A percentile compares a stretch with the other conserved stretches of the same genome.
These are phyloP conservation scores for Neurospora sp. DNA, from an alignment of 2,329 filamentous ascomycete species.

Conservation along the genomic window DNA sequence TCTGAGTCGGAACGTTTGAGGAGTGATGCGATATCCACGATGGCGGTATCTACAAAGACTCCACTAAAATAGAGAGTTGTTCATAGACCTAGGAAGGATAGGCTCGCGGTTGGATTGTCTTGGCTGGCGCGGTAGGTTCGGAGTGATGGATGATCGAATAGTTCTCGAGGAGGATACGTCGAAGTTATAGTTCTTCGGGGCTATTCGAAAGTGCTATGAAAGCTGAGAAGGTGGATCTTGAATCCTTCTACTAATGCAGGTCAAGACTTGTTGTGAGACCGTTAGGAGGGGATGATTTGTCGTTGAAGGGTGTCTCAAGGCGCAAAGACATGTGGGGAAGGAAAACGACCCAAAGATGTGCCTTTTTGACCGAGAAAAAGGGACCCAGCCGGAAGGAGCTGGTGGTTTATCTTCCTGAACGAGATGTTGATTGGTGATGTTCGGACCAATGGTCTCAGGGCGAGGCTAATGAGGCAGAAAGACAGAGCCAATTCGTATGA, in stretches of 20 bases:
- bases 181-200: background rate
- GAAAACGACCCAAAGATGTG: background rate
- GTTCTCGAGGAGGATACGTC: background rate
- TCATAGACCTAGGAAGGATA: slow-evolving; percentile 23
- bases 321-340: background rate
- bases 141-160: background rate
- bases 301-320: background rate
- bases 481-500: background rate
- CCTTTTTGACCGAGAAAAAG: background rate
- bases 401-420: background rate
- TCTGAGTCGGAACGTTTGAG: slow-evolving; percentile 67
- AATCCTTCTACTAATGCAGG: background rate
- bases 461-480: background rate
- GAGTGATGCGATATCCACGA: slow-evolving; percentile 90
- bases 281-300: background rate
- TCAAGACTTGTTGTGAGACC: background rate
- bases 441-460: background rate
- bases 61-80: slow-evolving; percentile 11
- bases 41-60: slow-evolving; percentile 41
- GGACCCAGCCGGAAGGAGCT: background rate
- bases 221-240: background rate
- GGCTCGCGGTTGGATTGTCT: background rate
- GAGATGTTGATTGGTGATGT: background rate
- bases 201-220: background rate
- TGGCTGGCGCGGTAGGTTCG: background rate